phyloP scores from a whole-genome alignment of 139 green algal genomes.

The Astrephomene gubernaculifera region DNA sequence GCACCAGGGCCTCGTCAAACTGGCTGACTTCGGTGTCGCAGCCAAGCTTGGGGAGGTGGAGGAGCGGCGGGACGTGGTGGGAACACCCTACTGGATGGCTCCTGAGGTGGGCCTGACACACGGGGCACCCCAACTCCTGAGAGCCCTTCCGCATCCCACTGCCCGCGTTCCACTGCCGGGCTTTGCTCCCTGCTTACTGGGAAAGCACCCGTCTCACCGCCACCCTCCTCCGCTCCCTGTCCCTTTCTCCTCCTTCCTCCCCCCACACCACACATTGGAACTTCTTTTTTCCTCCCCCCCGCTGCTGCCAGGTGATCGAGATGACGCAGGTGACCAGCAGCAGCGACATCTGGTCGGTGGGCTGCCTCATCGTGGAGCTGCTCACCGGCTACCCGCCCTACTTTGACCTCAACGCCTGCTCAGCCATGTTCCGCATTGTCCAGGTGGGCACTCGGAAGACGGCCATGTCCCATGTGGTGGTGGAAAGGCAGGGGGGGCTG shows the following conservation, averaged over 20 bases:
- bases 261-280: too few species aligned
- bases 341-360: slow-evolving; percentile 96
- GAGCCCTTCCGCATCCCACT: too few species aligned
- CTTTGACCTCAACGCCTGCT: slow-evolving; percentile 94
- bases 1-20: slow-evolving; percentile 91
- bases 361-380: slow-evolving; percentile 96
- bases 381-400: slow-evolving; percentile 95
- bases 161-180: too few species aligned
- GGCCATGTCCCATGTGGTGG: too few species aligned
- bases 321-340: slow-evolving; percentile 90
- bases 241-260: too few species aligned
- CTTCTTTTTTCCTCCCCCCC: background rate
- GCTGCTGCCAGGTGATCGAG: slow-evolving; percentile 85
- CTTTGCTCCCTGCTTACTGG: too few species aligned
- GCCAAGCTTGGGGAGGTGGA: slow-evolving; percentile 84
- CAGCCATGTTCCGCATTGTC: slow-evolving; percentile 96
- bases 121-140: too few species aligned
- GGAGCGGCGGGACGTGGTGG: slow-evolving; percentile 77
- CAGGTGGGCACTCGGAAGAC: slow-evolving; percentile 57
- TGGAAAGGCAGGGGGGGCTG: too few species aligned
- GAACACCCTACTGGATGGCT: slow-evolving; percentile 97
- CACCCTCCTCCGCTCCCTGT: too few species aligned
- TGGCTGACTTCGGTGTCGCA: slow-evolving; percentile 98
- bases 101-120: slow-evolving; percentile 91
- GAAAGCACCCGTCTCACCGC: too few species aligned